Evolutionary conservation across 345 rosid species (phyloP), one percentile per base, ranked within the genome.

Genomic region (Rhodomyrtus tomentosa): DNA sequence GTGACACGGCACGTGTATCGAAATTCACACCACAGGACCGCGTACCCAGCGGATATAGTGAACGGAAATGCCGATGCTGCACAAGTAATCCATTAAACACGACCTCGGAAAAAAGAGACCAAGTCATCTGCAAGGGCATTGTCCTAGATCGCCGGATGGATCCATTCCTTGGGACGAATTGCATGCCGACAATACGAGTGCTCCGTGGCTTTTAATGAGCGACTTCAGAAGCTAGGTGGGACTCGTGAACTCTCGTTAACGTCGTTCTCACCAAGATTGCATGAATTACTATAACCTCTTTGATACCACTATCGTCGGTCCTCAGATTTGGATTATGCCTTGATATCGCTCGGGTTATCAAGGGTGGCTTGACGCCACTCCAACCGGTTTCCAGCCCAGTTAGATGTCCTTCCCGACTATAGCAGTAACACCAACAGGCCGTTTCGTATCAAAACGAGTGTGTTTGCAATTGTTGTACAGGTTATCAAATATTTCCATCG

Each of bases 401-500:
- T 58, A 58, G 20, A 58, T 27, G 68, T 58, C 18, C 32, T 56
- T 11, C 29, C 62, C 16, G 7, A n/a, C 25, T 3, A 16, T 55
- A 25, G 7, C 14, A 55, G 62, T 0, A 55, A 25, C 62, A 5
- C 32, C 8, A 56, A 56, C 4, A 2, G 36, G 2, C 72, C 38
- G 10, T 59, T 59, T 59, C 73, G 21, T 14, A 25, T 14, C 40
- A 59, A 59, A 59, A 27, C 38, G 50, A 10, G 12, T 0, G 12
- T 2, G 50, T 48, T 48, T 48, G 50, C 49, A 48, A 83, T 93
- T 97, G 91, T 94, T 95, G 90, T 97, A 95, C 86, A 97, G 85
- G 89, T 97, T 95, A 88, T 97, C 99, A 68, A 97, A 97, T 72
- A 97, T 45, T 88, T 24, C 99, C 99, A 91, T 97, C 99, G 98